Evolutionary conservation across 2,329 filamentous ascomycete species (phyloP).

Genomic region (Macrophomina tecta): DNA sequence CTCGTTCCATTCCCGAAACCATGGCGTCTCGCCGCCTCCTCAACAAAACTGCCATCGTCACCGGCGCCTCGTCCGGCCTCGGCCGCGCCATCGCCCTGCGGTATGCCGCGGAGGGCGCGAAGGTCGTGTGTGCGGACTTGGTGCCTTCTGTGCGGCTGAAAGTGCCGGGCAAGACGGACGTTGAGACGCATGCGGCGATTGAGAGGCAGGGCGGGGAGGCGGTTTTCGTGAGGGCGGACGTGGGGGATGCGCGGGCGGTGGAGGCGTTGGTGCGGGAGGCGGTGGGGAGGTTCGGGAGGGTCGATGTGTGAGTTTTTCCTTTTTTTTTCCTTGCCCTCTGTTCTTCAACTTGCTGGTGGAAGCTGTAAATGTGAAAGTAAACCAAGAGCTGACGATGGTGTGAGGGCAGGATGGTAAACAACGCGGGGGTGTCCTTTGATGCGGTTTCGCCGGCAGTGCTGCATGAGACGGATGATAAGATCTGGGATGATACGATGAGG

Average conservation of each 20-base stretch:
- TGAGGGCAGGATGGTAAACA: slow-evolving; percentile 35
- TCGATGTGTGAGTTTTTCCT: slow-evolving; percentile 37
- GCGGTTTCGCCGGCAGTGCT: slow-evolving; percentile 32
- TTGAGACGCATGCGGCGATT: slow-evolving; percentile 30
- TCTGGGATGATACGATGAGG: slow-evolving; percentile 39
- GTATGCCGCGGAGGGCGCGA: slow-evolving; percentile 30
- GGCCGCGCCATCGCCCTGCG: slow-evolving; percentile 36
- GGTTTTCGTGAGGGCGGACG: slow-evolving; percentile 36
- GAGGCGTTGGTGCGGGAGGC: slow-evolving; percentile 32
- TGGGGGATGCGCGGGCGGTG: slow-evolving; percentile 33
- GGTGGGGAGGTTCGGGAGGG: slow-evolving; percentile 34
- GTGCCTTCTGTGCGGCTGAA: background rate
- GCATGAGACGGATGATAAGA: slow-evolving; percentile 35
- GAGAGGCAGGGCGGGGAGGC: slow-evolving; percentile 19
- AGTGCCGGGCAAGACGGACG: background rate
- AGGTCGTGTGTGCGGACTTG: slow-evolving; percentile 34
- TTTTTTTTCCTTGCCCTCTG: background rate
- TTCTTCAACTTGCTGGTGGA: background rate
- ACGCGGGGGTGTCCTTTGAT: slow-evolving; percentile 42
- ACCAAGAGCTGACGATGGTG: too few relatives aligned
- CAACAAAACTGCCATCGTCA: slow-evolving; percentile 39
- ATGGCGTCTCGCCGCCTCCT: background rate
- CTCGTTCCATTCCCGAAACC: too few relatives aligned
- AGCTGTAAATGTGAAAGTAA: too few relatives aligned
- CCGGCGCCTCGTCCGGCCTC: slow-evolving; percentile 42